Evolutionary conservation across 1,284 basidiomycete species (phyloP).

Genomic region (Fomitopsis betulina): DNA sequence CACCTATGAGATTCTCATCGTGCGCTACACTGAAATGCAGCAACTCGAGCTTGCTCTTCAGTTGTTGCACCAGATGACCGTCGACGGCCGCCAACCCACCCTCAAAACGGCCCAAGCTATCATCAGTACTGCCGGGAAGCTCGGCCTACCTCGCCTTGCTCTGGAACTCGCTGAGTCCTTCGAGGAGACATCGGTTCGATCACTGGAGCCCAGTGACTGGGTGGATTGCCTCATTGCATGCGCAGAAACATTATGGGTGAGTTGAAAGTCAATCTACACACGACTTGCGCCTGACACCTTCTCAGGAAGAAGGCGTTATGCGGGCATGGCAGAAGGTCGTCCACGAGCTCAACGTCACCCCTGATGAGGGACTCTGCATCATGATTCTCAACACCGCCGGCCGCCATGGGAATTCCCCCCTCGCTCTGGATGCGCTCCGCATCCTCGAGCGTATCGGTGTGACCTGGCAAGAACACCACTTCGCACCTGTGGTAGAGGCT

Average conservation of each 20-base stretch:
- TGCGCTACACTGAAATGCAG: constrained; percentile 37
- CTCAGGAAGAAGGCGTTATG: constrained; percentile 61
- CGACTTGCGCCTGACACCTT: background rate
- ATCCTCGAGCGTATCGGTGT: constrained; percentile 45
- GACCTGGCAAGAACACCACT: constrained; percentile 62
- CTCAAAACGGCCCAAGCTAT: constrained; percentile 44
- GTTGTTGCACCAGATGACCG: constrained; percentile 47
- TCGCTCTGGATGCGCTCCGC: constrained; percentile 63
- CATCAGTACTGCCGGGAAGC: constrained; percentile 42
- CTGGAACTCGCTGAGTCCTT: constrained; percentile 59
- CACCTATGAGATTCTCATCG: constrained; percentile 53
- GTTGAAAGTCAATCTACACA: constrained; percentile 23
- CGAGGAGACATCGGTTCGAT: constrained; percentile 49
- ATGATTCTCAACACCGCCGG: constrained; percentile 70
- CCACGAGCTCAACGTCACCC: constrained; percentile 44
- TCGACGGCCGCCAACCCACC: constrained; percentile 41
- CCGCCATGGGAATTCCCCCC: constrained; percentile 60
- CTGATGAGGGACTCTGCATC: constrained; percentile 73
- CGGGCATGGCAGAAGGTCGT: constrained; percentile 62
- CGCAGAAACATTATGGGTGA: constrained; percentile 57
- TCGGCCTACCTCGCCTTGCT: constrained; percentile 57
- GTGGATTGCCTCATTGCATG: constrained; percentile 52
- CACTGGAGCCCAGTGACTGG: constrained; percentile 53
- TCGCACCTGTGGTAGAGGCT: constrained; percentile 65
- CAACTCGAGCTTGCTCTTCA: constrained; percentile 65